Evolutionary conservation across 805 yeast species (phyloP), one percentile per base, ranked within the genome.

Genomic region (Saturnispora dispora): DNA sequence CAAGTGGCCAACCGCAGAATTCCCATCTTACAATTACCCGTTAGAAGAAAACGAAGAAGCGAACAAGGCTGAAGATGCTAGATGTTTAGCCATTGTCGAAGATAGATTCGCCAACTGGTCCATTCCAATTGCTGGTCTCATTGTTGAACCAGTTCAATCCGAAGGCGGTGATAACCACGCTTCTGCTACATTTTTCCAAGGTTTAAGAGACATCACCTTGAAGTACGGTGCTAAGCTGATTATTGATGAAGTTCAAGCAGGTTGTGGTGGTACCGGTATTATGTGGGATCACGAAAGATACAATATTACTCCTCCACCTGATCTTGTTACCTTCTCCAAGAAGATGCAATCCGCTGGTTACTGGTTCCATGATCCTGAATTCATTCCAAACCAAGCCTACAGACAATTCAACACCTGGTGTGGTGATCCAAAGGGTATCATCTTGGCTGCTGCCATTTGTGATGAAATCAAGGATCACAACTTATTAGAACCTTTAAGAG

Each of bases 1-100:
- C 74, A 80, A 87, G 64, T 90, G 97, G 97, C 98, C 98, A 64
- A 89, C 86, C 68, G 96, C 96, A 52, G 88, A 88, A 68, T 93
- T 86, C 73, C 82, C 96, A 30, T 76, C 77, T 56, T 73, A 74
- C 64, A 81, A 79, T 59, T 87, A 84, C 68, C 82, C 88, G 46
- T 76, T 91, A 60, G 87, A 83, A 65, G 96, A 85, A 69, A 96
- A 90, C 69, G 96, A 87, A 66, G 97, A 71, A 58, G 42, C 25
- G 46, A 90, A 90, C 77, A 71, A 73, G 46, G 67, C 73, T 47
- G 96, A 89, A 71, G 98, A 90, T 70, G 80, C 75, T 55, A 77
- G 93, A 63, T 87, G 96, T 67, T 76, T 90, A 57, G 77, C 72
- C 46, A 80, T 79, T 58, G 88, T 89, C 53, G 96, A 88, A 64